Evolutionary conservation across 768 basidiomycete genomes (phyloP).

Genomic region (Boletus pseudopeckii): DNA sequence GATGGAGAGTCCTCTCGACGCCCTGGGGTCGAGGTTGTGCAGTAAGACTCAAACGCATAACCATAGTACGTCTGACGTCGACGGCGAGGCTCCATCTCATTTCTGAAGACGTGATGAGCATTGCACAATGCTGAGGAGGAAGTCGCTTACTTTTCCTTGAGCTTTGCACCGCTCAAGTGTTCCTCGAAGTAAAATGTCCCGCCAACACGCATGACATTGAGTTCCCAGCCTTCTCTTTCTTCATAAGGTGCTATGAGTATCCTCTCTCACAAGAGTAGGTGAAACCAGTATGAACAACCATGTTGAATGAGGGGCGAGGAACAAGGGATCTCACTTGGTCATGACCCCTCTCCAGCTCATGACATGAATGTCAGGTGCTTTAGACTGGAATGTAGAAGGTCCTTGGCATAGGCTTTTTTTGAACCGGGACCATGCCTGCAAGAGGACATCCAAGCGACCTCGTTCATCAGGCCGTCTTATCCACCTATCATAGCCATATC

Average conservation of each 20-base stretch:
- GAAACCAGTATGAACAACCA: slow-evolving; percentile 13
- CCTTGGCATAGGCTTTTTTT: slow-evolving; percentile 34
- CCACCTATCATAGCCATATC: slow-evolving; percentile 74
- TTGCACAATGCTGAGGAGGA: not conserved
- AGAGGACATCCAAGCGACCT: slow-evolving; percentile 64
- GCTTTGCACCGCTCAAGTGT: slow-evolving; percentile 53
- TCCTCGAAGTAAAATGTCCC: slow-evolving; percentile 77
- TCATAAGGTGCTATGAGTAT: slow-evolving; percentile 83
- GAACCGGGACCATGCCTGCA: slow-evolving; percentile 53
- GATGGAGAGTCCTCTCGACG: slow-evolving; percentile 20
- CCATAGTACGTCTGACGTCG: slow-evolving; percentile 74
- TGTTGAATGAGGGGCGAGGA: not conserved
- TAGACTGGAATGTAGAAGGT: slow-evolving; percentile 25
- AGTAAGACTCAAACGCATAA: slow-evolving; percentile 88
- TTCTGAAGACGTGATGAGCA: slow-evolving; percentile 38
- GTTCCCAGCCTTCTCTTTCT: slow-evolving; percentile 70
- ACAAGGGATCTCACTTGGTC: slow-evolving; percentile 59
- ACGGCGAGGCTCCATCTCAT: slow-evolving; percentile 61
- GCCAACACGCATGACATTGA: slow-evolving; percentile 77
- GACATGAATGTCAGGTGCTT: slow-evolving; percentile 46
- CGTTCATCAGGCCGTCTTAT: slow-evolving; percentile 59
- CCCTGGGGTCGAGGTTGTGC: slow-evolving; percentile 47
- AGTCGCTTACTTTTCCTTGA: slow-evolving; percentile 60
- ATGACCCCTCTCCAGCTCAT: slow-evolving; percentile 80
- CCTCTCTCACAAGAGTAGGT: slow-evolving; percentile 45